Conservation (phyloP, 768 basidiomycete genomes). For the Basidioascus undulatus region DNA sequence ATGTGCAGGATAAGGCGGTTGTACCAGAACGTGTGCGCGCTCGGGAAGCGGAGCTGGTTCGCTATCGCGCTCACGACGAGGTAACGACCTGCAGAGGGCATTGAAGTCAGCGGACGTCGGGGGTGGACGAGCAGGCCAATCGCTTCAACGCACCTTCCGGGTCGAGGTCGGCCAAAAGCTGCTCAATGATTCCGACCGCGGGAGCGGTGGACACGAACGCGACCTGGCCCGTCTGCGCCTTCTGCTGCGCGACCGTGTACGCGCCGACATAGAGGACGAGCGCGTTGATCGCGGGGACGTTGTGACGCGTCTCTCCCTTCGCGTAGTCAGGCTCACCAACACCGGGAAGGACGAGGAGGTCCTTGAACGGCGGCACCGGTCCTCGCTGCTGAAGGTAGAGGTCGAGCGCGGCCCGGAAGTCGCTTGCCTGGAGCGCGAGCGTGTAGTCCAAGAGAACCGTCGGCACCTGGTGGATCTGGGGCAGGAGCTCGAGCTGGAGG, state of each 20-base stretch:
- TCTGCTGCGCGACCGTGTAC: slow-evolving; percentile 68
- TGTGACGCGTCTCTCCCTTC: slow-evolving; percentile 34
- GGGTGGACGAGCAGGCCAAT: not conserved
- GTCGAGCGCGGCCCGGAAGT: slow-evolving; percentile 57
- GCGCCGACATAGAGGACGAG: slow-evolving; percentile 92
- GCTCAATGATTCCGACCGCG: slow-evolving; percentile 60
- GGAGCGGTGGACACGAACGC: slow-evolving; percentile 61
- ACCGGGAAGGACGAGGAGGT: slow-evolving; percentile 35
- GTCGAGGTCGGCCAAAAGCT: slow-evolving; percentile 60
- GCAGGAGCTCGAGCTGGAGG: slow-evolving; percentile 27
- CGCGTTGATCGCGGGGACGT: slow-evolving; percentile 71
- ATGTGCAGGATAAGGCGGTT: slow-evolving; percentile 68
- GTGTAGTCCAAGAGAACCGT: slow-evolving; percentile 78
- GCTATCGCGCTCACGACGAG: slow-evolving; percentile 79
- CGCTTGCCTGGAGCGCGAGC: slow-evolving; percentile 45
- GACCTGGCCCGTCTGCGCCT: slow-evolving; percentile 55
- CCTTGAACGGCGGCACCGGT: slow-evolving; percentile 47
- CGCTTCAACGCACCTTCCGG: slow-evolving; percentile 47
- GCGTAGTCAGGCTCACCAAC: slow-evolving; percentile 21
- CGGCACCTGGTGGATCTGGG: slow-evolving; percentile 82
- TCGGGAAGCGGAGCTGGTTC: slow-evolving; percentile 87
- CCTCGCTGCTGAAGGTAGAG: slow-evolving; percentile 60
- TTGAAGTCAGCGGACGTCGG: not conserved
- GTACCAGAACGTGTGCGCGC: slow-evolving; percentile 97
- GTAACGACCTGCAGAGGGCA: slow-evolving; percentile 49